These are phyloP conservation scores for Trebouxiophyceae sp. DNA, from an alignment of 163 green algal genomes.

Conservation along the genomic window DNA sequence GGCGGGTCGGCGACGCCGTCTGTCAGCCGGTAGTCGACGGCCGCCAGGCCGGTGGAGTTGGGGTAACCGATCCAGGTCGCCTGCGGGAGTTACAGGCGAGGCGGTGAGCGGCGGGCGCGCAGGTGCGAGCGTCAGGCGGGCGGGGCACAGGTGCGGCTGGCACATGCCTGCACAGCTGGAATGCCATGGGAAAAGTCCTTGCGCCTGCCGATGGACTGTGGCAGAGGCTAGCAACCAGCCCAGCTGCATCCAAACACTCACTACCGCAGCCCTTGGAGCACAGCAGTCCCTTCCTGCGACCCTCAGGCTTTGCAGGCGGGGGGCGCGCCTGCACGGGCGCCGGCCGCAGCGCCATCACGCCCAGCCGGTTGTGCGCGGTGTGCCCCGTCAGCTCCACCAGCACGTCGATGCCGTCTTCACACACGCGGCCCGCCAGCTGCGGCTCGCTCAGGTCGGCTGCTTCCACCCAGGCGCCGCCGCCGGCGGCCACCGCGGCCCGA, in stretches of 20 bases:
- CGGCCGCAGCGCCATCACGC: constrained; percentile 65
- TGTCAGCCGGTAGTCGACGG: constrained; percentile 91
- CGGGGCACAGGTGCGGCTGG: too few relatives aligned
- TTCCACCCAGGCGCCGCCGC: constrained; percentile 61
- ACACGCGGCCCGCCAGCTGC: constrained; percentile 56
- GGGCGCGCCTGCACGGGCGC: constrained; percentile 70
- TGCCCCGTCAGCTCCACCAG: constrained; percentile 96
- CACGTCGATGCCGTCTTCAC: constrained; percentile 81
- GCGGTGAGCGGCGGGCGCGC: too few relatives aligned
- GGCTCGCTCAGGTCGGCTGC: constrained; percentile 48
- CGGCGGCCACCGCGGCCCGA: constrained; percentile 33
- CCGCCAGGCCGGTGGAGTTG: constrained; percentile 86
- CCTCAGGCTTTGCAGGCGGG: too few relatives aligned
- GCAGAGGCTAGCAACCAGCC: too few relatives aligned
- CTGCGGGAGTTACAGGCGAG: too few relatives aligned
- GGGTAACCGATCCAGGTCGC: constrained; percentile 97
- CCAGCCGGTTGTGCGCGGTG: constrained; percentile 93
- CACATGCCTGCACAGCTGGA: too few relatives aligned
- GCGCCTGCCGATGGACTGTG: too few relatives aligned
- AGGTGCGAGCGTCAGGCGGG: too few relatives aligned
- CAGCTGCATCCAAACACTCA: too few relatives aligned
- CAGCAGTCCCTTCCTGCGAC: too few relatives aligned
- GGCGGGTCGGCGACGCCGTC: constrained; percentile 76
- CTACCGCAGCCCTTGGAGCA: too few relatives aligned
- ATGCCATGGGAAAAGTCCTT: too few relatives aligned